Base-by-base conservation (phyloP, 1,284 basidiomycete genomes). In the Puccinia novopanici region DNA sequence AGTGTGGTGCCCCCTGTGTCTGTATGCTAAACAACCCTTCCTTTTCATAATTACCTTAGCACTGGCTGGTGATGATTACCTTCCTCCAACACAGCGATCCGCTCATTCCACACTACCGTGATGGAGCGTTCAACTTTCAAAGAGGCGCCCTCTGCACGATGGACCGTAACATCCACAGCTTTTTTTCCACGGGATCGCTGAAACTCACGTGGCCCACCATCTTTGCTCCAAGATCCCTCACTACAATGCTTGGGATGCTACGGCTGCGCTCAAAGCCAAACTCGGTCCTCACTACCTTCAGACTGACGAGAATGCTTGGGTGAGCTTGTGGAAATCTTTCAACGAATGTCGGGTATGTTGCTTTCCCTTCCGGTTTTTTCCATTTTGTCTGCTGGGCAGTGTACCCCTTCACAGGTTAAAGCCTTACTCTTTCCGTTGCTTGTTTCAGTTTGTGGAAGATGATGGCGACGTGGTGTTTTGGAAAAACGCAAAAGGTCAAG, bases 61-160 rank as follows among this genome's bases (percentile, higher is more conserved):
- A 80, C n/a, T 80, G 78, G 78, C 72, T 80, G 34, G 78, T 80
- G 30, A 65, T 80, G 68, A 80, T 80, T 27, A 80, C 78, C 22
- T 80, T 80, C 48, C 89, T 98, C 82, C 97, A 98, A 88, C 97
- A 98, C 89, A 98, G 95, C 84, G 96, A 98, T 87, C 94, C 95
- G n/a, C 86, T 92, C 61, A 89, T 98, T 45, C 95, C 95, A 75
- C 96, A 99, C 88, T 99, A 98, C 90, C 92, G 93, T 83, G 91
- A 92, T 30, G 87, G 91, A 67, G 91, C 92, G 84, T 98, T 96
- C 89, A 97, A 92, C 68, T 99, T 98, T 89, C 89, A 92, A 75
- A 94, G 96, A 84, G 96, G 96, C 82, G 96, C 96, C 27, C 91
- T 99, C 75, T 89, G 93, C 82, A 99, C 96, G 27, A 89, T 98